Evolutionary conservation across 352 stramenopile genomes (phyloP), one percentile per base, ranked within the genome.

Genomic region (Pythium oligandrum): DNA sequence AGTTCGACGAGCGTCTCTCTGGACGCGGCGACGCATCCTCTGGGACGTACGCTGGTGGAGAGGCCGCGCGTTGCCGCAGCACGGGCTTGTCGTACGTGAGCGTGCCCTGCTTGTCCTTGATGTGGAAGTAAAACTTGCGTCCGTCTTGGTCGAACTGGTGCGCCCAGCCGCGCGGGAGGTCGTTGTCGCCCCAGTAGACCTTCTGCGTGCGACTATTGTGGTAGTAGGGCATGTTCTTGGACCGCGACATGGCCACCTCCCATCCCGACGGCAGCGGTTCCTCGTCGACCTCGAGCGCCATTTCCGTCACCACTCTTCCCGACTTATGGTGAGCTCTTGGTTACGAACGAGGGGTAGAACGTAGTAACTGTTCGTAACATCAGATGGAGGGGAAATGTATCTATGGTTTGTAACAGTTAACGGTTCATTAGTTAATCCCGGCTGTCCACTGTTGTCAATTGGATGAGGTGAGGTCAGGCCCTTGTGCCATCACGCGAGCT

Each of bases 181-280:
- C 80, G 53, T 89, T 71, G 53, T 93, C 79, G 43, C 88, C 75
- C 81, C 82, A 94, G 62, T 93, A 94, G 3, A 86, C 74, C 60
- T 90, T 90, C 49, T 88, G 78, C 43, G 65, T 81, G 63, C 77
- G 71, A 44, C 61, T 54, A 55, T 94, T 85, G 66, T 83, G 87
- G 74, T 94, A 94, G 68, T 94, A 94, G 52, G 79, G 78, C 68
- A 84, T 76, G 65, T 86, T 86, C 69, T 92, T 89, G 60, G 75
- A 88, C 44, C 78, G 78, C 11, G 81, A 92, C 73, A 88, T 91
- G 48, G 63, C 63, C 53, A 93, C 66, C 57, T 90, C 75, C 83
- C 83, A 93, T 54, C 83, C 83, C 31, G 59, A 36, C 3, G 83
- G 83, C 55, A 93, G 58, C 55, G 69, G 67, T 55, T 85, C 79